phyloP scores from a whole-genome alignment of 106 monocot species.

The Dendrobium nobile region DNA sequence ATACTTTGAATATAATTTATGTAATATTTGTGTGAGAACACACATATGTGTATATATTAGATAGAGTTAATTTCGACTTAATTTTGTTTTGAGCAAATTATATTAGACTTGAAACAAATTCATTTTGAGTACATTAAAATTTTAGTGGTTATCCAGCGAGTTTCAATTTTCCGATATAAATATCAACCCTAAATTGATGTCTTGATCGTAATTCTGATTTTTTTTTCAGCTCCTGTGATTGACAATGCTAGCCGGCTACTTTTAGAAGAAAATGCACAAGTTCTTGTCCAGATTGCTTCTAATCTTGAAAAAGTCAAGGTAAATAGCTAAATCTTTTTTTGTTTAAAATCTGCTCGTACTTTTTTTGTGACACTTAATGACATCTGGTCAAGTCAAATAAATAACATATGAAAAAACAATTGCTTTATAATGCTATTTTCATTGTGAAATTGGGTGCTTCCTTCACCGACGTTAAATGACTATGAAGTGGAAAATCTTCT shows the following conservation, averaged over 20 bases:
- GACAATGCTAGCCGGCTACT: slow-evolving; percentile 19
- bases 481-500: too few species aligned
- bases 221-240: slow-evolving; percentile 15
- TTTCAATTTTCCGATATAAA: background rate
- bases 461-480: too few species aligned
- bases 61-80: background rate
- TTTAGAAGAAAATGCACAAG: slow-evolving; percentile 28
- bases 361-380: background rate
- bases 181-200: background rate
- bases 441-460: too few species aligned
- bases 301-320: slow-evolving; percentile 31
- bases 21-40: background rate
- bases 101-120: background rate
- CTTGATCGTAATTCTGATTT: background rate
- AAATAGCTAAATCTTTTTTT: background rate
- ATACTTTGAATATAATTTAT: too few species aligned
- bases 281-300: slow-evolving; percentile 27
- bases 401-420: background rate
- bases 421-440: background rate
- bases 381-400: background rate
- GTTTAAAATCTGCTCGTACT: background rate
- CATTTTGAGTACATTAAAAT: background rate
- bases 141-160: background rate
- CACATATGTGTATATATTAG: background rate
- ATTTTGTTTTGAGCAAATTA: background rate